Percentiles rank a stretch among this genome's conserved stretches.
phyloP scores from a whole-genome alignment of 2,329 filamentous ascomycete genomes.

The Pestalotiopsis sp. region DNA sequence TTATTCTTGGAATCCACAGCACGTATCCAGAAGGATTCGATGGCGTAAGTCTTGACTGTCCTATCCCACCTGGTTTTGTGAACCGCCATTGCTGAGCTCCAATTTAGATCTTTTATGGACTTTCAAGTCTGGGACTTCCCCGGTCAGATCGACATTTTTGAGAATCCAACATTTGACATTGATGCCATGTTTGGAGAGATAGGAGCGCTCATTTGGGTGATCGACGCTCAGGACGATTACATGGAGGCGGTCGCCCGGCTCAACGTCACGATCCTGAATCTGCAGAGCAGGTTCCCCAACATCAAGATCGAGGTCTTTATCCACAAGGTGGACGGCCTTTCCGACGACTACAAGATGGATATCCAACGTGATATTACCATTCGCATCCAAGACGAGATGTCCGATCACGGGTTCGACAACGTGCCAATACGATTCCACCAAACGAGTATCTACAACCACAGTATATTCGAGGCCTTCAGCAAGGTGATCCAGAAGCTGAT shows the following conservation, averaged over 20 bases:
- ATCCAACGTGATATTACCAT: slow-evolving; percentile 97
- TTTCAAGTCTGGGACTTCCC: slow-evolving; percentile 99
- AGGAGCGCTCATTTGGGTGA: slow-evolving; percentile 96
- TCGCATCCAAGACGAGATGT: slow-evolving; percentile 93
- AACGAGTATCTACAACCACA: slow-evolving; percentile 98
- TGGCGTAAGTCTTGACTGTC: slow-evolving; percentile 69
- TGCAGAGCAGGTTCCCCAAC: slow-evolving; percentile 86
- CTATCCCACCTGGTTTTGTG: neutral
- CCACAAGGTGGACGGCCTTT: slow-evolving; percentile 97
- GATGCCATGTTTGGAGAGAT: slow-evolving; percentile 94
- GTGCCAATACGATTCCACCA: slow-evolving; percentile 93
- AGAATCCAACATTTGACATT: slow-evolving; percentile 86
- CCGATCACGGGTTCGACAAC: slow-evolving; percentile 90
- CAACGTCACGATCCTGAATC: slow-evolving; percentile 84
- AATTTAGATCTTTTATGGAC: slow-evolving; percentile 90
- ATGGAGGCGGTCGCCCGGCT: slow-evolving; percentile 86
- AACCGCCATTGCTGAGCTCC: neutral
- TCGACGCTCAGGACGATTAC: slow-evolving; percentile 98
- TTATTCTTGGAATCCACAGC: slow-evolving; percentile 95
- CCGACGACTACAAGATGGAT: slow-evolving; percentile 94
- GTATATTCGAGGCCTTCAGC: slow-evolving; percentile 96
- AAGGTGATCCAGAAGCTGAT: slow-evolving; percentile 99
- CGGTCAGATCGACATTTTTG: slow-evolving; percentile 86
- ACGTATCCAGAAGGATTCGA: slow-evolving; percentile 89
- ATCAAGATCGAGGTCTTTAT: slow-evolving; percentile 99